Base-by-base conservation (phyloP, 2,329 filamentous ascomycete species). In the Aspergillus pseudoviridinutans region DNA sequence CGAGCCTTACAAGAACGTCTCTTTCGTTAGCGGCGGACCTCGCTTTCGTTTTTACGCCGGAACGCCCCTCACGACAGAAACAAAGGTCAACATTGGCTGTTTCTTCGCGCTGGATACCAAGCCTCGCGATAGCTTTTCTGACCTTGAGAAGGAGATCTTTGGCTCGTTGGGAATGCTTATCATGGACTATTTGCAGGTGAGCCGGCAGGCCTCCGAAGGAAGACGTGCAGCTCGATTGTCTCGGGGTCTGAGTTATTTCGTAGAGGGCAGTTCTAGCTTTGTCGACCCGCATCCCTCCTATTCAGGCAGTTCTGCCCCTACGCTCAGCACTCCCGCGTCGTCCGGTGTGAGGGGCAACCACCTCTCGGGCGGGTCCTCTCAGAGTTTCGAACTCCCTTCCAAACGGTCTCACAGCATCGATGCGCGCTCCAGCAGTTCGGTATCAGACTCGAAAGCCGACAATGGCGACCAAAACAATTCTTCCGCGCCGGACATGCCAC, bases 41-140 rank as follows among this genome's bases (percentile, higher is more conserved):
- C 59, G 70, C 32, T 70, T 77, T 29, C 71, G 73, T 49, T 85
- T 85, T 64, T 84, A 84, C 58, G 82, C 82, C 5, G 82, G 82
- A 20, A 85, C 87, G 0, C 86, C 86, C 0, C 82, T 89, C 54
- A 79, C 80, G 27, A 85, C 83, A 3, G 79, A 79, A 0, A 80
- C 79, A 38, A 79, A 82, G 28, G 80, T 82, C 62, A 79, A 80
- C 50, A 84, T 89, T 55, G 87, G 87, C 9, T 80, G 79, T 10
- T 84, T 86, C 58, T 81, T 82, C 53, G 79, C 88, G 2, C 73
- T 86, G 3, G 85, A 88, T 61, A 79, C 82, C 47, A 76, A 77
- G n/a, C 79, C 82, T 0, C 80, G 83, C 5, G 55, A 67, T 46
- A 81, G 80, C 0, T 65, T 88, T 20, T 67, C 63, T 0, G 44